A percentile compares a stretch with the other conserved stretches of the same genome.
phyloP scores from a whole-genome alignment of 495 filamentous ascomycete genomes.

The Aspergillus heteromorphus region DNA sequence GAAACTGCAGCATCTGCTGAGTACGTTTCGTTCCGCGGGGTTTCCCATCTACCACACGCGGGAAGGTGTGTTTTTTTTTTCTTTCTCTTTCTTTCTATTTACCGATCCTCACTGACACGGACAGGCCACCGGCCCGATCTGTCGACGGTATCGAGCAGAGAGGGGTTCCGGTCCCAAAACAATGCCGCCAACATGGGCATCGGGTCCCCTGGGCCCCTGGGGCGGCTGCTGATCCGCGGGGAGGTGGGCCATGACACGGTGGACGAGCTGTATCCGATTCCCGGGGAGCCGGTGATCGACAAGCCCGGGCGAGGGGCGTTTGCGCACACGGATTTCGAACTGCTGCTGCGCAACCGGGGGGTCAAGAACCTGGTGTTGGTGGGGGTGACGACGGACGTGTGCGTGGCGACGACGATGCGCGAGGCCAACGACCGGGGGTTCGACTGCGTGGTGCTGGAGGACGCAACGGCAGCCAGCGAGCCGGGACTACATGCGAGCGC shows the following conservation, averaged over 20 bases:
- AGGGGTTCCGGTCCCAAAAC: slow-evolving; percentile 49
- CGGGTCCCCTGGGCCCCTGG: slow-evolving; percentile 56
- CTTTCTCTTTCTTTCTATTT: neutral
- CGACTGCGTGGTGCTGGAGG: slow-evolving; percentile 57
- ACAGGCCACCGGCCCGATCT: slow-evolving; percentile 58
- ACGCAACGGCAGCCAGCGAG: slow-evolving; percentile 49
- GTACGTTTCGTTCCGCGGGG: slow-evolving; percentile 50
- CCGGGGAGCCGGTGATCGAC: slow-evolving; percentile 58
- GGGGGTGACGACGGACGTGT: slow-evolving; percentile 67
- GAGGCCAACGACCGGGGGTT: slow-evolving; percentile 72
- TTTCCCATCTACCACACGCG: slow-evolving; percentile 65
- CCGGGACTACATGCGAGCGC: slow-evolving; percentile 44
- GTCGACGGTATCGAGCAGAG: slow-evolving; percentile 52
- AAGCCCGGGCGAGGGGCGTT: slow-evolving; percentile 67
- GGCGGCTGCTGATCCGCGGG: slow-evolving; percentile 58
- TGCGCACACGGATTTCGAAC: slow-evolving; percentile 58
- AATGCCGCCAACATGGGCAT: slow-evolving; percentile 52
- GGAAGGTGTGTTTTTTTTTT: slow-evolving; percentile 37
- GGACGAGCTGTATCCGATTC: slow-evolving; percentile 51
- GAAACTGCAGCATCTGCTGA: slow-evolving; percentile 47
- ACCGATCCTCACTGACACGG: too few species aligned
- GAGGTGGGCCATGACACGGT: slow-evolving; percentile 60
- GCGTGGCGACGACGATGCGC: slow-evolving; percentile 62
- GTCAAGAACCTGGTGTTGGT: slow-evolving; percentile 62
- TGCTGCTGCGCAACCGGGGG: slow-evolving; percentile 54